These are phyloP conservation scores for Zanthoxylum bungeanum DNA, from an alignment of 345 rosid genomes.

Conservation along the genomic window DNA sequence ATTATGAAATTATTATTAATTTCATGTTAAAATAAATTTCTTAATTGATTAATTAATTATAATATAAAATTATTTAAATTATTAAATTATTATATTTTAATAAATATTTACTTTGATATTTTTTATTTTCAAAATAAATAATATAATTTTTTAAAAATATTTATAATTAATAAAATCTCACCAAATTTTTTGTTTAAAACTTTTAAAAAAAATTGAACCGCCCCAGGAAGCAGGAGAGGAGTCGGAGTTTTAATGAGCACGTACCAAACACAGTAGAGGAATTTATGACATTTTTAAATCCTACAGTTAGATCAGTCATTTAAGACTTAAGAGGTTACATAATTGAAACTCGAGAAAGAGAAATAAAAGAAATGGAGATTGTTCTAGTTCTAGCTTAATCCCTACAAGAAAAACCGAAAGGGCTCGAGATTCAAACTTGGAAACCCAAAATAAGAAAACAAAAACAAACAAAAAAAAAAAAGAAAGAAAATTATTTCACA, in stretches of 20 bases:
- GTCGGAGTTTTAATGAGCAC: not conserved
- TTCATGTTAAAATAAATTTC: too few species aligned
- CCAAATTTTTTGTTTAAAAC: too few species aligned
- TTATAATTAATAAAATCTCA: too few species aligned
- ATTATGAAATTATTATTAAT: too few species aligned
- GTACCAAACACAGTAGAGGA: constrained; percentile 6
- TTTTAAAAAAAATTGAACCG: too few species aligned
- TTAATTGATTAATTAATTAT: too few species aligned
- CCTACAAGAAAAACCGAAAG: constrained; percentile 22
- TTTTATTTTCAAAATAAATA: too few species aligned
- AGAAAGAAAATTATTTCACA: not conserved
- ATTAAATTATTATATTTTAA: too few species aligned
- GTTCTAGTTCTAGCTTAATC: constrained; percentile 11
- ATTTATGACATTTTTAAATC: constrained; percentile 7
- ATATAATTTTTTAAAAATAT: too few species aligned
- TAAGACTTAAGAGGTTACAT: not conserved
- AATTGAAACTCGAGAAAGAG: not conserved
- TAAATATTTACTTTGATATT: too few species aligned
- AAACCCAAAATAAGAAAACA: not conserved
- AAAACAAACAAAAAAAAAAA: not conserved
- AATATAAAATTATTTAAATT: too few species aligned
- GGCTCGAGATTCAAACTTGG: not conserved
- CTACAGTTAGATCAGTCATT: constrained; percentile 17
- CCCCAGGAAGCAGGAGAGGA: too few species aligned
- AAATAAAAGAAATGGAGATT: not conserved